phyloP scores from a whole-genome alignment of 306 rosid species.

The peach (Prunus persica) region DNA sequence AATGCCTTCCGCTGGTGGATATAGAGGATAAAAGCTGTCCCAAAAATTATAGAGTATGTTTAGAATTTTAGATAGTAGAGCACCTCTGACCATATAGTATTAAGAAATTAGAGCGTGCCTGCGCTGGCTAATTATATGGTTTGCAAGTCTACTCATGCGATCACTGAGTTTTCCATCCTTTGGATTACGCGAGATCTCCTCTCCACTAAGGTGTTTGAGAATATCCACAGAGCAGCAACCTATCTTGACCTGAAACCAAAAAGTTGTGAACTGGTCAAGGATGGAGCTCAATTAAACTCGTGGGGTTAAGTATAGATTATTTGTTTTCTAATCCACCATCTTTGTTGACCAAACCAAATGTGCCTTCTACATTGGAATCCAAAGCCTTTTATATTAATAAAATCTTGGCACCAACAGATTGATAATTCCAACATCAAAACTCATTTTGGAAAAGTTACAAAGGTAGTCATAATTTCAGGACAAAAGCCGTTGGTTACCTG shows the following conservation, averaged over 20 bases:
- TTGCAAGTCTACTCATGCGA: conserved; percentile 83
- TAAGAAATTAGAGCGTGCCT: conserved; percentile 37
- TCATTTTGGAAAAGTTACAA: not conserved
- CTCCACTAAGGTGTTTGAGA: conserved; percentile 90
- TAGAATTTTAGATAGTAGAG: conserved; percentile 4
- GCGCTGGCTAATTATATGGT: conserved; percentile 70
- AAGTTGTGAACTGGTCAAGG: not conserved
- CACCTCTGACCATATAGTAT: conserved; percentile 8
- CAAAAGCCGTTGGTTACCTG: conserved; percentile 50
- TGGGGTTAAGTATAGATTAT: not conserved
- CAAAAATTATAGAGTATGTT: conserved; percentile 8
- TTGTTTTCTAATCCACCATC: conserved; percentile 3
- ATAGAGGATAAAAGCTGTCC: conserved; percentile 89
- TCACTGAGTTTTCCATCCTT: conserved; percentile 58
- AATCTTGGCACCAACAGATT: not conserved
- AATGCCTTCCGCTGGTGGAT: conserved; percentile 80
- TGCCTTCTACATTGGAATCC: not conserved
- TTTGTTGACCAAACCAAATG: not conserved
- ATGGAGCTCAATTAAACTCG: not conserved
- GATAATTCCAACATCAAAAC: not conserved
- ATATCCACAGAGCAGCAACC: conserved; percentile 85
- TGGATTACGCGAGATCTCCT: conserved; percentile 79
- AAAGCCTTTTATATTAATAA: not conserved
- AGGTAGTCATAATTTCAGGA: not conserved
- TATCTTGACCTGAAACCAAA: conserved; percentile 72